Evolutionary conservation across 2,329 filamentous ascomycete genomes (phyloP).

Genomic region (Aureobasidium lini): DNA sequence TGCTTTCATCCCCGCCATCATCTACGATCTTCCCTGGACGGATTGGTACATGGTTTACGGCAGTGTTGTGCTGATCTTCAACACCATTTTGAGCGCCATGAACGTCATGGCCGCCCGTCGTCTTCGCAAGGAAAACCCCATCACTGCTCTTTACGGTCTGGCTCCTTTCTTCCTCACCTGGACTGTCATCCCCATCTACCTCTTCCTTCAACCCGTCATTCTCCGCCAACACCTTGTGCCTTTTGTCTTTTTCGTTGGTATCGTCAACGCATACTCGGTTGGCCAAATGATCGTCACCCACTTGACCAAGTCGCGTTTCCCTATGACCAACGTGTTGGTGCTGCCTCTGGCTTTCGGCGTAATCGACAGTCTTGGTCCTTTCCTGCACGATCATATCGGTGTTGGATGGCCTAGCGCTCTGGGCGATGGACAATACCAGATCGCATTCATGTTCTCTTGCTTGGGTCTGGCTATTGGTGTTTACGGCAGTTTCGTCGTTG

Average conservation of each 20-base stretch:
- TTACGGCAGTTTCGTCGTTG: conserved; percentile 96
- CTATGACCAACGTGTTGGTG: conserved; percentile 79
- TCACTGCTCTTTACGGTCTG: conserved; percentile 73
- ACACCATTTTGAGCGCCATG: conserved; percentile 68
- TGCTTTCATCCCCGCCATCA: conserved; percentile 55
- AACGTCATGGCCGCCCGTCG: conserved; percentile 81
- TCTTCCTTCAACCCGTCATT: conserved; percentile 78
- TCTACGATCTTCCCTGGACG: conserved; percentile 80
- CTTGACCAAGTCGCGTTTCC: conserved; percentile 78
- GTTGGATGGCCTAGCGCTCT: conserved; percentile 69
- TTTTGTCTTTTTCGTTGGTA: conserved; percentile 78
- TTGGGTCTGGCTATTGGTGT: conserved; percentile 77
- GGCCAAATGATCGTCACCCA: conserved; percentile 95
- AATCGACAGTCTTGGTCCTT: conserved; percentile 70
- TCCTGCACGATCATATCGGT: conserved; percentile 42
- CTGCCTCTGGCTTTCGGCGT: conserved; percentile 72
- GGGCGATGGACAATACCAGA: conserved; percentile 67
- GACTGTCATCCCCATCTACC: conserved; percentile 67
- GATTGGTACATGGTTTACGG: conserved; percentile 92
- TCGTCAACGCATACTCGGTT: conserved; percentile 91
- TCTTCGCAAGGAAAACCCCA: conserved; percentile 61
- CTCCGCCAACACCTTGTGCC: conserved; percentile 77
- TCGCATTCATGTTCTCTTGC: conserved; percentile 84
- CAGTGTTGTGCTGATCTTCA: conserved; percentile 70
- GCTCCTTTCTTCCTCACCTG: conserved; percentile 73